These are phyloP conservation scores for Neoascochyta sp. DNA, from an alignment of 2,329 filamentous ascomycete species.

Conservation along the genomic window DNA sequence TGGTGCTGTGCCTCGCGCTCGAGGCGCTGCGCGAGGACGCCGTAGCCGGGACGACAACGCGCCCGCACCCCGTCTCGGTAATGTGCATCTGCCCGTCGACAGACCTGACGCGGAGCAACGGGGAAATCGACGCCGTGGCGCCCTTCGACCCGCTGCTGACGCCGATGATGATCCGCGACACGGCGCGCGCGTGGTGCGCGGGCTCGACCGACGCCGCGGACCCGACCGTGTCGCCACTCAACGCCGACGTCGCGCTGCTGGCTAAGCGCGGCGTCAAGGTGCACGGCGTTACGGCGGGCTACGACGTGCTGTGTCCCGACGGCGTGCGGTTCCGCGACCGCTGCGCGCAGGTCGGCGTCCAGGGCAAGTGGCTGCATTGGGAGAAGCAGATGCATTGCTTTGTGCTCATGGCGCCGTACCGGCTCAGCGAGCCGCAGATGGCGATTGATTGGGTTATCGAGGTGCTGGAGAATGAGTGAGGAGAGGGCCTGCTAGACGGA, in stretches of 20 bases:
- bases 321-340: conserved; percentile 48
- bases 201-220: conserved; percentile 43
- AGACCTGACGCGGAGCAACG: conserved; percentile 48
- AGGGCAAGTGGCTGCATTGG: conserved; percentile 57
- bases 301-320: conserved; percentile 55
- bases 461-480: conserved; percentile 26
- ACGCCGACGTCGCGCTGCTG: conserved; percentile 43
- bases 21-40: conserved; percentile 36
- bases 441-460: conserved; percentile 47
- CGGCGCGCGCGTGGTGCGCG: conserved; percentile 42
- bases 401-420: conserved; percentile 49
- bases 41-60: conserved; percentile 3
- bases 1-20: conserved; percentile 45
- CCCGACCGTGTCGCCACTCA: conserved; percentile 49
- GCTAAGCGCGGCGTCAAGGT: conserved; percentile 44
- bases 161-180: conserved; percentile 40
- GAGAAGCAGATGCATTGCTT: conserved; percentile 61
- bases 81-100: conserved; percentile 50
- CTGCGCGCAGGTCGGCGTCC: conserved; percentile 41
- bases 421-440: conserved; percentile 47
- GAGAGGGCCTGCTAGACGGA: no score
- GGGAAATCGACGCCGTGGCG: conserved; percentile 42
- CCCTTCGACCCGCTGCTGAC: conserved; percentile 48
- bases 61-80: conserved; percentile 35
- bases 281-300: conserved; percentile 51